Percentiles rank a stretch among this genome's conserved stretches.
Evolutionary conservation across 257 asterid species (phyloP).

Genomic region (Scutellaria barbata): DNA sequence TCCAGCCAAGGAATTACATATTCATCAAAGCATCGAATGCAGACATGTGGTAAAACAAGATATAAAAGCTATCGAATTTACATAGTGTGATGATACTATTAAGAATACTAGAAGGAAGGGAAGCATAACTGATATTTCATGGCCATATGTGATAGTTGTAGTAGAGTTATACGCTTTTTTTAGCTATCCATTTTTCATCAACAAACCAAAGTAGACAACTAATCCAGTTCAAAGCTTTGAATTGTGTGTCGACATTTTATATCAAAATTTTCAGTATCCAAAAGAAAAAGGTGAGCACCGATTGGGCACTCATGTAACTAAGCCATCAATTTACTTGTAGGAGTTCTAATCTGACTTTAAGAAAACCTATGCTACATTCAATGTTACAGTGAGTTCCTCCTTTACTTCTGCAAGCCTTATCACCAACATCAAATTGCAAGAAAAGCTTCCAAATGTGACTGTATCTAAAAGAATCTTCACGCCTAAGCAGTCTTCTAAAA

Average conservation of each 20-base stretch:
- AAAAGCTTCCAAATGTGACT: background rate
- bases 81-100: no score
- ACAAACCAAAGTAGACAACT: slow-evolving; percentile 5
- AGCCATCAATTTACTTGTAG: background rate
- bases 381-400: background rate
- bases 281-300: background rate
- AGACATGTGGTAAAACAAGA: no score
- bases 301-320: background rate
- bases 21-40: no score
- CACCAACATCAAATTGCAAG: slow-evolving; percentile 4
- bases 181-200: slow-evolving; percentile 10
- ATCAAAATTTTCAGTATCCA: background rate
- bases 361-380: background rate
- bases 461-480: slow-evolving; percentile 1
- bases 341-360: background rate
- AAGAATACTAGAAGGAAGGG: no score
- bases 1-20: no score
- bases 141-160: no score
- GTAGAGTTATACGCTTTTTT: no score
- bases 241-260: background rate
- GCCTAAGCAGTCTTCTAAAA: background rate
- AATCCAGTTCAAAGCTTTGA: slow-evolving; percentile 1
- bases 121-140: no score
- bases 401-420: slow-evolving; percentile 1
- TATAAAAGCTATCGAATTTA: no score